A percentile compares a stretch with the other conserved stretches of the same genome.
These are phyloP conservation scores for Ustilago lituana DNA, from an alignment of 1,284 basidiomycete genomes.

Conservation along the genomic window DNA sequence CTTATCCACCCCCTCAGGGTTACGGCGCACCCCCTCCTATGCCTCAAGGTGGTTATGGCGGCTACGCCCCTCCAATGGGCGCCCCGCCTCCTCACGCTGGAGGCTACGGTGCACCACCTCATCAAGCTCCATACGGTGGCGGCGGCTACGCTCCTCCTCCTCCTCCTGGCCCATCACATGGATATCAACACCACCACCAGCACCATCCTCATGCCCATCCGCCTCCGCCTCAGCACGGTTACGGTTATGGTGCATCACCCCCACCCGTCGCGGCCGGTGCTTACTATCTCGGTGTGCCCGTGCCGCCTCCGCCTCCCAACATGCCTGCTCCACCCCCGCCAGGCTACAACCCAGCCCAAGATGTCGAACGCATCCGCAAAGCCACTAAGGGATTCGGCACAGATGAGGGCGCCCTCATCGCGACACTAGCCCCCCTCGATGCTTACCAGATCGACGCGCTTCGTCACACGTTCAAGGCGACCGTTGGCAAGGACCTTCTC, in stretches of 20 bases:
- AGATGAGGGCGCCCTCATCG: constrained; percentile 56
- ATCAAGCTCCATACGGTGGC: constrained; percentile 24
- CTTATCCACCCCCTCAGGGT: constrained; percentile 42
- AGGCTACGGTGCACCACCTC: constrained; percentile 39
- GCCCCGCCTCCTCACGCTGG: constrained; percentile 28
- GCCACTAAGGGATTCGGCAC: constrained; percentile 66
- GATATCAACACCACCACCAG: constrained; percentile 12
- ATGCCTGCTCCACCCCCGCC: constrained; percentile 51
- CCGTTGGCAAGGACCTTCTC: constrained; percentile 61
- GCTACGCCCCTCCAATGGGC: constrained; percentile 25
- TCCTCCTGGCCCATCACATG: constrained; percentile 33
- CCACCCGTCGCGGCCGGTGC: constrained; percentile 19
- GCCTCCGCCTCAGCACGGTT: constrained; percentile 36
- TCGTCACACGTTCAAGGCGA: constrained; percentile 56
- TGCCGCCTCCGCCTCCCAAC: constrained; percentile 60
- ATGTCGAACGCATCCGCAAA: constrained; percentile 63
- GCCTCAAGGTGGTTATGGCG: constrained; percentile 44
- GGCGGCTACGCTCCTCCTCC: constrained; percentile 39
- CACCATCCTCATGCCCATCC: constrained; percentile 17
- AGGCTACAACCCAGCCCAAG: constrained; percentile 57
- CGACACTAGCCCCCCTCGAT: constrained; percentile 53
- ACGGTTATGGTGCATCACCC: constrained; percentile 48
- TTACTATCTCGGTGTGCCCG: constrained; percentile 56
- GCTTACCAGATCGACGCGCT: constrained; percentile 62
- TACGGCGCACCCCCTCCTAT: constrained; percentile 45